Conservation (phyloP, 2,329 filamentous ascomycete species). For the Aspergillus puulaauensis region DNA sequence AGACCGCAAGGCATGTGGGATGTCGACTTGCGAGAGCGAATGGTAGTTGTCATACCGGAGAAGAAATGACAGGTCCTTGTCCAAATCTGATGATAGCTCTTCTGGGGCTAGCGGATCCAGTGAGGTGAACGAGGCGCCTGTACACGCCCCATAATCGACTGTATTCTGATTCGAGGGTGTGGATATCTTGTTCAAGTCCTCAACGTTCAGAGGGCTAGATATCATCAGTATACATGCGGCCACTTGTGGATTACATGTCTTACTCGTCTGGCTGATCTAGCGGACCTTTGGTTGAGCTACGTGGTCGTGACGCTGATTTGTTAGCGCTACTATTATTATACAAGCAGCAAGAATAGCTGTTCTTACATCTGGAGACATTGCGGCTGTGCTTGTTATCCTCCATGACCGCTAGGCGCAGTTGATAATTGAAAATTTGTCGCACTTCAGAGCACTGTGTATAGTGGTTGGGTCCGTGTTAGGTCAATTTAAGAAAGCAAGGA, state of each 20-base stretch:
- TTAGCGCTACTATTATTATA: conserved; percentile 11
- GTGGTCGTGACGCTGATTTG: conserved; percentile 39
- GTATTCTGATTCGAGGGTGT: conserved; percentile 15
- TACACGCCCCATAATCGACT: conserved; percentile 19
- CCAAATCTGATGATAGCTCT: conserved; percentile 39
- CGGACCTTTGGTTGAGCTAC: conserved; percentile 69
- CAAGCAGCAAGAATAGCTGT: conserved; percentile 1
- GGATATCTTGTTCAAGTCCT: conserved; percentile 18
- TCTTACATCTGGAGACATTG: conserved; percentile 40
- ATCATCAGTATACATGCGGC: conserved; percentile 15
- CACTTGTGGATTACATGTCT: conserved; percentile 31
- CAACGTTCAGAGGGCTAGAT: conserved; percentile 28
- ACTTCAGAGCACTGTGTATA: neutral
- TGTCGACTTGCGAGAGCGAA: conserved; percentile 64
- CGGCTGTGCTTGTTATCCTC: conserved; percentile 29
- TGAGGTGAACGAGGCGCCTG: conserved; percentile 30
- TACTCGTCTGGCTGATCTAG: conserved; percentile 71
- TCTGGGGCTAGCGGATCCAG: conserved; percentile 36
- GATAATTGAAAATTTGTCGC: neutral
- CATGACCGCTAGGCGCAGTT: conserved; percentile 10
- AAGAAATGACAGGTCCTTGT: conserved; percentile 77
- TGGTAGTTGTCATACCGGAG: conserved; percentile 81
- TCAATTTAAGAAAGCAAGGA: no score
- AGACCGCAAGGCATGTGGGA: conserved; percentile 66
- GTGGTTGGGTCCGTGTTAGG: no score